Percentiles rank a stretch among this genome's conserved stretches.
Evolutionary conservation across 1,139 yeast genomes (phyloP).

Genomic region (Spathaspora sp.): DNA sequence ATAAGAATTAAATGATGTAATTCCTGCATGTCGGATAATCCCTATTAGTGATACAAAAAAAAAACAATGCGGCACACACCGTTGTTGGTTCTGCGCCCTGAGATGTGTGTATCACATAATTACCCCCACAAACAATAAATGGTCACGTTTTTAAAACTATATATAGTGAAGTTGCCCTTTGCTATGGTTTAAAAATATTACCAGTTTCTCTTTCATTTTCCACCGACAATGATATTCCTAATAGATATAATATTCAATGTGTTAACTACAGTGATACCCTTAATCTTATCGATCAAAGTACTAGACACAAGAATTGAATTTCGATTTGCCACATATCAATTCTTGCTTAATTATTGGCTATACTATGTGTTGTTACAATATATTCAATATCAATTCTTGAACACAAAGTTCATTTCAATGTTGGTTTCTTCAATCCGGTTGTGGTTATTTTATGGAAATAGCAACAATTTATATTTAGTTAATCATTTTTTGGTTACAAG

Average conservation of each 20-base stretch:
- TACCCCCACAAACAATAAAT: neutral
- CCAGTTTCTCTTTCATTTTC: neutral
- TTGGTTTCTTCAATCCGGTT: slow-evolving; percentile 5
- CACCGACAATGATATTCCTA: slow-evolving; percentile 1
- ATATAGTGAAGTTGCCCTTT: neutral
- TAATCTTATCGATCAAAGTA: slow-evolving; percentile 12
- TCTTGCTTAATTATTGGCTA: slow-evolving; percentile 15
- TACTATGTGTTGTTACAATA: slow-evolving; percentile 11
- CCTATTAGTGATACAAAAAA: too few relatives aligned
- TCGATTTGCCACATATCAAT: slow-evolving; percentile 11
- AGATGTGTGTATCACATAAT: neutral
- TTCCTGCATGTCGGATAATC: too few relatives aligned
- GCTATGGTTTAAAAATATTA: neutral
- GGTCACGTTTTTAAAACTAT: neutral
- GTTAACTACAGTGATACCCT: slow-evolving; percentile 13
- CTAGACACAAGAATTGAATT: slow-evolving; percentile 12
- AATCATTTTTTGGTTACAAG: slow-evolving; percentile 8
- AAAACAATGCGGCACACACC: too few relatives aligned
- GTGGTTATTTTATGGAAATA: slow-evolving; percentile 15
- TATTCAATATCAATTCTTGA: slow-evolving; percentile 4
- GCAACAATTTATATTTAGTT: slow-evolving; percentile 9
- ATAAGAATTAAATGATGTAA: too few relatives aligned
- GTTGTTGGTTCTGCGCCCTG: too few relatives aligned
- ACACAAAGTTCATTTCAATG: neutral
- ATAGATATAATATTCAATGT: slow-evolving; percentile 7